These are phyloP conservation scores for Corylus avellana DNA, from an alignment of 306 rosid species.

Conservation along the genomic window DNA sequence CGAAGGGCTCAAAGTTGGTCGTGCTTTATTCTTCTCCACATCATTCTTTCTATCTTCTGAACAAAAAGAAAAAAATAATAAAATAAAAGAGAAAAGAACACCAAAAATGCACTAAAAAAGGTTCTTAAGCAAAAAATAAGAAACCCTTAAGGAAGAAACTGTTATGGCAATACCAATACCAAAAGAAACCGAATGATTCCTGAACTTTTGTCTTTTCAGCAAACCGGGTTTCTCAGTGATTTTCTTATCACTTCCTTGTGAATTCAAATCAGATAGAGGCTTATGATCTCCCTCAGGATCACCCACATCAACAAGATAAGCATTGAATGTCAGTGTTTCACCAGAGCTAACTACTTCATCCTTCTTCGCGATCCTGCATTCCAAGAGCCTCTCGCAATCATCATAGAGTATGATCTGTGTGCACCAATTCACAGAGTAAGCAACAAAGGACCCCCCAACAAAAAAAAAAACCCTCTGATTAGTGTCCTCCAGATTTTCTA, in stretches of 20 bases:
- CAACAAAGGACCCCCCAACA: background rate
- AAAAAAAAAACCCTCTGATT: background rate
- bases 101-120: conserved; percentile 3
- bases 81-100: background rate
- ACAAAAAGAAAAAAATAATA: conserved; percentile 11
- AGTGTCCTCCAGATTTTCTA: background rate
- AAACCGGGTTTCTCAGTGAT: conserved; percentile 17
- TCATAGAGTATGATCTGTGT: conserved; percentile 64
- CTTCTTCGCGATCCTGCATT: conserved; percentile 62
- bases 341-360: conserved; percentile 59
- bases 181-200: conserved; percentile 6
- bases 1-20: conserved; percentile 65
- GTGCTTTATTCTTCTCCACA: conserved; percentile 33
- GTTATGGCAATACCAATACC: conserved; percentile 23
- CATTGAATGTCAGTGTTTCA: conserved; percentile 49
- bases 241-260: conserved; percentile 25
- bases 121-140: background rate
- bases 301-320: conserved; percentile 57
- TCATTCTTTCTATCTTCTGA: conserved; percentile 19
- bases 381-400: conserved; percentile 65
- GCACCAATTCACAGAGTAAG: background rate
- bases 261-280: conserved; percentile 35
- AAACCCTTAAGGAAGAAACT: background rate
- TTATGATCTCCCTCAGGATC: conserved; percentile 43
- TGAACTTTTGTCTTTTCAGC: background rate